phyloP scores from a whole-genome alignment of 2,329 filamentous ascomycete genomes.

The Huntiella savannae region DNA sequence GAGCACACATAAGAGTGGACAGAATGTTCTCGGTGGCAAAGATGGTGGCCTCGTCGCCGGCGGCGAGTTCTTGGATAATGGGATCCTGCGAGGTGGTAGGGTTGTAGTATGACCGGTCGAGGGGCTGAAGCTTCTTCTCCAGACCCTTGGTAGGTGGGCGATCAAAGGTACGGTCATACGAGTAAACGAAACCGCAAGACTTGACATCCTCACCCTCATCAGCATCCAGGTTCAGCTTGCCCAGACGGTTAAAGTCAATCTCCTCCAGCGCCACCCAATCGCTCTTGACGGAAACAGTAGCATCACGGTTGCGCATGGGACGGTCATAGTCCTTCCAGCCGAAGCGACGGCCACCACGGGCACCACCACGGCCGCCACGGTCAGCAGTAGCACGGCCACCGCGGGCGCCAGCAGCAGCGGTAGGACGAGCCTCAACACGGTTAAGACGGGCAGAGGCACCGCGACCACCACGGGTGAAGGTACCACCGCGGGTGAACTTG shows the following conservation, averaged over 20 bases:
- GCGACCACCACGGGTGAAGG: conserved; percentile 71
- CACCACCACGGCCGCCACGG: conserved; percentile 51
- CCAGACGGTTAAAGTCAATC: conserved; percentile 90
- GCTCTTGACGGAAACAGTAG: conserved; percentile 86
- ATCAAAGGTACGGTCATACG: conserved; percentile 92
- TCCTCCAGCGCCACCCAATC: conserved; percentile 95
- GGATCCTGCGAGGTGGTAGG: conserved; percentile 93
- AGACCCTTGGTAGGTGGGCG: conserved; percentile 78
- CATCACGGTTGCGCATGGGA: conserved; percentile 86
- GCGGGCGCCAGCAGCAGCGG: conserved; percentile 37
- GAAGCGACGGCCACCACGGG: conserved; percentile 66
- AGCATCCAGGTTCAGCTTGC: conserved; percentile 88
- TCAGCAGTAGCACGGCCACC: conserved; percentile 50
- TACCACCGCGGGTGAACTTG: conserved; percentile 73
- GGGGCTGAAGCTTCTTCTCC: conserved; percentile 68
- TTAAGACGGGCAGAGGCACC: conserved; percentile 52
- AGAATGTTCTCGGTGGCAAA: conserved; percentile 95
- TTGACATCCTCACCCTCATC: conserved; percentile 92
- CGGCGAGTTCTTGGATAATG: conserved; percentile 88
- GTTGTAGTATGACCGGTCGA: conserved; percentile 94
- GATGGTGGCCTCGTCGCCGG: conserved; percentile 88
- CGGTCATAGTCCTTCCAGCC: conserved; percentile 99
- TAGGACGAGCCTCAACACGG: conserved; percentile 42
- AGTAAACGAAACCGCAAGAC: conserved; percentile 91
- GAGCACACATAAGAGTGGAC: conserved; percentile 97